Evolutionary conservation across 2,329 filamentous ascomycete species (phyloP).

Genomic region (Colletotrichum spaethianum): DNA sequence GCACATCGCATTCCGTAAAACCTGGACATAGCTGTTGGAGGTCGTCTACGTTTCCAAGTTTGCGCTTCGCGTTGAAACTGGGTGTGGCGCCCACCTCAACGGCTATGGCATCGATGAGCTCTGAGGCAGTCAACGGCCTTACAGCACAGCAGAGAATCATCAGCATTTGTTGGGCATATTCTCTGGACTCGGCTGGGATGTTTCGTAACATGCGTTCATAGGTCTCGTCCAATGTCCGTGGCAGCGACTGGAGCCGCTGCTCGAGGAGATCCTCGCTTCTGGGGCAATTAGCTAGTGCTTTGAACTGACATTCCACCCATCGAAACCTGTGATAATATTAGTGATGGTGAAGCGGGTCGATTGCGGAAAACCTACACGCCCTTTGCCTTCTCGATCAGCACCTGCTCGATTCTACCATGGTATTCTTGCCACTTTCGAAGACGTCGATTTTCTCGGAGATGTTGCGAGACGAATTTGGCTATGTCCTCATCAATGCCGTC

Average conservation of each 20-base stretch:
- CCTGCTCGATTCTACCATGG: background rate
- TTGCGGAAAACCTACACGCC: background rate
- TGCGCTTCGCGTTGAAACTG: background rate
- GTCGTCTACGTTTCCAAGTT: background rate
- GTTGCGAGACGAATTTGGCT: background rate
- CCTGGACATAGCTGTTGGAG: slow-evolving; percentile 8
- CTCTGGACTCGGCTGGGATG: background rate
- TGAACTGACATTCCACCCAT: slow-evolving; percentile 3
- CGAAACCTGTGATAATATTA: background rate
- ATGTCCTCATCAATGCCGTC: background rate
- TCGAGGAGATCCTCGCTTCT: background rate
- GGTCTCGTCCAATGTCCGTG: slow-evolving; percentile 47
- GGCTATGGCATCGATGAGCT: slow-evolving; percentile 12
- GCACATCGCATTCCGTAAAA: background rate
- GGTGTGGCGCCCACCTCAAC: background rate
- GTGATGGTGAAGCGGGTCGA: background rate
- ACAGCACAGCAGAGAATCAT: background rate
- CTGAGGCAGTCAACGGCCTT: background rate
- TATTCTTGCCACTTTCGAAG: background rate
- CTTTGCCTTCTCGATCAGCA: background rate
- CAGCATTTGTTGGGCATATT: slow-evolving; percentile 2
- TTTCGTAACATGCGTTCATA: slow-evolving; percentile 42
- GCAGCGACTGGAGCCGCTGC: slow-evolving; percentile 41
- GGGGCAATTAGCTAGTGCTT: background rate
- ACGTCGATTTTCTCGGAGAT: background rate